A percentile compares a stretch with the other conserved stretches of the same genome.
phyloP scores from a whole-genome alignment of 768 basidiomycete species.

The Lentinula raphanica region DNA sequence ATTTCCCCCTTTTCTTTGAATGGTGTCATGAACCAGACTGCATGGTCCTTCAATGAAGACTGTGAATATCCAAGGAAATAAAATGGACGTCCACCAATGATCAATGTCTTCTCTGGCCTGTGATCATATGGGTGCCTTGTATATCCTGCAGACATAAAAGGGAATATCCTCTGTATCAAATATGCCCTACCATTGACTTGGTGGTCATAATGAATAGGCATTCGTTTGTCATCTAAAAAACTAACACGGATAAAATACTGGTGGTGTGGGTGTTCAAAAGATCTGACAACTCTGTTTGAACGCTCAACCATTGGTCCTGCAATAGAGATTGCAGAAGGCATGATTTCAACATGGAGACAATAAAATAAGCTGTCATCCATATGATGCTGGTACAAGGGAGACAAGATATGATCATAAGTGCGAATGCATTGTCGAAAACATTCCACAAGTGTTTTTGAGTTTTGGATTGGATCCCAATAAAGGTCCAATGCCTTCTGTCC shows the following conservation, averaged over 20 bases:
- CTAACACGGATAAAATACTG: constrained; percentile 57
- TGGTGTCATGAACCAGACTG: constrained; percentile 63
- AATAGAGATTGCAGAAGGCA: constrained; percentile 49
- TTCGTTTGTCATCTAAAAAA: constrained; percentile 53
- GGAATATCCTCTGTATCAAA: constrained; percentile 42
- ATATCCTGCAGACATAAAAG: constrained; percentile 20
- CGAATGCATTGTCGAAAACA: constrained; percentile 25
- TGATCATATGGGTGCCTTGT: too few relatives aligned
- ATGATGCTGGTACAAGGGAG: too few relatives aligned
- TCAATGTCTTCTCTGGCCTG: constrained; percentile 29
- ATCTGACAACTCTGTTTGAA: constrained; percentile 58
- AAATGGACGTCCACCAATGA: constrained; percentile 50
- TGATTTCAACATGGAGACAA: constrained; percentile 43
- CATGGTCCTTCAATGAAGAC: constrained; percentile 63
- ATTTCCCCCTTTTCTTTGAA: constrained; percentile 31
- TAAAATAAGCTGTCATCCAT: constrained; percentile 33
- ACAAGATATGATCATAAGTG: constrained; percentile 17
- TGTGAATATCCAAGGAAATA: constrained; percentile 68
- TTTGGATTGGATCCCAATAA: constrained; percentile 22
- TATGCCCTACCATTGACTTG: constrained; percentile 24
- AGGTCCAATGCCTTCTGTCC: constrained; percentile 17
- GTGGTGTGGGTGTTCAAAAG: constrained; percentile 37
- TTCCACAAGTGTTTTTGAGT: constrained; percentile 19
- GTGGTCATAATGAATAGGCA: constrained; percentile 37
- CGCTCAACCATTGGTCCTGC: constrained; percentile 54